A percentile compares a stretch with the other conserved stretches of the same genome.
phyloP scores from a whole-genome alignment of 1,139 yeast species.

The Blastobotrys niveus region DNA sequence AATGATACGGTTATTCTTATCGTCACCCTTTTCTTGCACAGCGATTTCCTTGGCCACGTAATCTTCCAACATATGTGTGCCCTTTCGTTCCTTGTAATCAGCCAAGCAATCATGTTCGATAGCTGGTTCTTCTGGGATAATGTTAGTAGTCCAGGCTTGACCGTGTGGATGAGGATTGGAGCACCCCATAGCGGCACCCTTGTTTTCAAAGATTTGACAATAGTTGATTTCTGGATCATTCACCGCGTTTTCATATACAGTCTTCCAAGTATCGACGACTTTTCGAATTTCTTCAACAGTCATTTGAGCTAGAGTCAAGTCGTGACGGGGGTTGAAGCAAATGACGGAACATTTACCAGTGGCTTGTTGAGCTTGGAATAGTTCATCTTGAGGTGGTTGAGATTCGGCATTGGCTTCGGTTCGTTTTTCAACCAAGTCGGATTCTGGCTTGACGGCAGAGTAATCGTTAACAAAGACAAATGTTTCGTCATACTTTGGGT shows the following conservation, averaged over 20 bases:
- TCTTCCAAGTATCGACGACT: constrained; percentile 59
- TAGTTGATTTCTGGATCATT: constrained; percentile 45
- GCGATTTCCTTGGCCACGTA: constrained; percentile 55
- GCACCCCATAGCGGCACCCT: constrained; percentile 79
- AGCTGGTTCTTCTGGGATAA: constrained; percentile 63
- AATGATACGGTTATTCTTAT: constrained; percentile 42
- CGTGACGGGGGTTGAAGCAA: constrained; percentile 70
- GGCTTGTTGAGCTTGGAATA: constrained; percentile 55
- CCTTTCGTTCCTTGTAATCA: constrained; percentile 41
- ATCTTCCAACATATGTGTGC: constrained; percentile 54
- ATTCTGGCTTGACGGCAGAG: constrained; percentile 52
- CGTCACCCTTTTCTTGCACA: constrained; percentile 36
- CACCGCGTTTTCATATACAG: constrained; percentile 44
- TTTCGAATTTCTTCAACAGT: constrained; percentile 37
- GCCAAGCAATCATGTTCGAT: constrained; percentile 50
- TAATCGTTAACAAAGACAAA: constrained; percentile 63
- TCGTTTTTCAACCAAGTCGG: constrained; percentile 15
- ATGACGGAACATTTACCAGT: constrained; percentile 67
- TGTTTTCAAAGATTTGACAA: constrained; percentile 71
- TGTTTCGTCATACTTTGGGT: constrained; percentile 55
- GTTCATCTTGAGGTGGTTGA: constrained; percentile 32
- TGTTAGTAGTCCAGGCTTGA: constrained; percentile 72
- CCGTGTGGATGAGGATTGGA: constrained; percentile 76
- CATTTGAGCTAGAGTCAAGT: constrained; percentile 64
- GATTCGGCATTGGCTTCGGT: too few relatives aligned